Conservation (phyloP, 805 yeast species). For the Wickerhamomyces chambardii region DNA sequence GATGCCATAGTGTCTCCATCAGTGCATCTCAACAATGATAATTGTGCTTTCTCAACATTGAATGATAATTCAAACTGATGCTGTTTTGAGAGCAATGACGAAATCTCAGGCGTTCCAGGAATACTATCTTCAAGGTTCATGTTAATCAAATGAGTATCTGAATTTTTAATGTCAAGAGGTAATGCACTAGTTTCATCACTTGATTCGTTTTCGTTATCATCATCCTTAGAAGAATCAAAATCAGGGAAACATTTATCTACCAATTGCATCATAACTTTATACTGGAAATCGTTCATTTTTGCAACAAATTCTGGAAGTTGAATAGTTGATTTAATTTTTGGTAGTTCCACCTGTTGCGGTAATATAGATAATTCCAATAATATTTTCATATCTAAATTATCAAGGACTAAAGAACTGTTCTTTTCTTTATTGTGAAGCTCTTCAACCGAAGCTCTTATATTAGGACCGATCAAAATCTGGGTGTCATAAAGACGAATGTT, state of each 20-base stretch:
- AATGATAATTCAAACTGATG: slow-evolving; percentile 66
- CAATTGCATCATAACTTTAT: slow-evolving; percentile 76
- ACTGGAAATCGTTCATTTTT: slow-evolving; percentile 80
- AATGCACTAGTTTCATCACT: slow-evolving; percentile 23
- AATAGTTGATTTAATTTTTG: slow-evolving; percentile 68
- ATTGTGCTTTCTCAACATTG: slow-evolving; percentile 50
- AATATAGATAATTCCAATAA: slow-evolving; percentile 76
- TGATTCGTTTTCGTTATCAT: no score
- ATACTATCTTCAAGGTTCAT: background rate
- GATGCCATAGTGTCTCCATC: slow-evolving; percentile 51
- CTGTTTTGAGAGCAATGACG: slow-evolving; percentile 26
- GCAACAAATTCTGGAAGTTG: slow-evolving; percentile 66
- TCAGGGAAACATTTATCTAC: slow-evolving; percentile 62
- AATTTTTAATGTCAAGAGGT: slow-evolving; percentile 8
- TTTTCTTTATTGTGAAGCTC: slow-evolving; percentile 44
- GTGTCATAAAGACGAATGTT: slow-evolving; percentile 73
- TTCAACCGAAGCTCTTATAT: slow-evolving; percentile 66
- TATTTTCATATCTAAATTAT: slow-evolving; percentile 66
- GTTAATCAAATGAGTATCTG: background rate
- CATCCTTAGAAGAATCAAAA: slow-evolving; percentile 18
- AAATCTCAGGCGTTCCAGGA: background rate
- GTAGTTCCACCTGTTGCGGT: slow-evolving; percentile 68
- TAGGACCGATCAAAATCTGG: slow-evolving; percentile 80
- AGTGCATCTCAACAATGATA: slow-evolving; percentile 61
- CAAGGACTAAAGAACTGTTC: slow-evolving; percentile 51